Evolutionary conservation across 371 early-diverging fungal genomes (phyloP).

Genomic region (Fennellomyces sp.): DNA sequence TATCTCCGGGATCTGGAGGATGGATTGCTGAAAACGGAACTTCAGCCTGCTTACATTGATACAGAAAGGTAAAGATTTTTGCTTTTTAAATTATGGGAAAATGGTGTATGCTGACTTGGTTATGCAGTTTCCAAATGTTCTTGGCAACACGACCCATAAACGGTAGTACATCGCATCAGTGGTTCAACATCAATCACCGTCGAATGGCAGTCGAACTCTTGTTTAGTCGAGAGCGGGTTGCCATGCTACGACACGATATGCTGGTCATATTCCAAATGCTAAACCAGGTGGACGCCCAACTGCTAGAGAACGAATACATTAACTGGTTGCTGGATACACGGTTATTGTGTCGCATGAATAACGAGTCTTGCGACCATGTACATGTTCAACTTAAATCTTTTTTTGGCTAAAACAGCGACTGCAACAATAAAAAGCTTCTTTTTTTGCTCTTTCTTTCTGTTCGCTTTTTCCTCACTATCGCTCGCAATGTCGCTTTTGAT

Average conservation of each 20-base stretch:
- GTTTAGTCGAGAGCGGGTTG: slow-evolving; percentile 58
- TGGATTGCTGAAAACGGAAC: slow-evolving; percentile 27
- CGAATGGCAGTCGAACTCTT: slow-evolving; percentile 53
- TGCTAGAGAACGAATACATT: slow-evolving; percentile 59
- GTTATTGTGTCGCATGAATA: slow-evolving; percentile 33
- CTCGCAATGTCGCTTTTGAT: background rate
- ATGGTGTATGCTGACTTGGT: no score
- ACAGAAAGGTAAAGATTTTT: slow-evolving; percentile 28
- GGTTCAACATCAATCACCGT: slow-evolving; percentile 47
- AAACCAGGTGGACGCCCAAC: slow-evolving; percentile 56
- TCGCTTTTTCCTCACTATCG: no score
- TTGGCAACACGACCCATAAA: slow-evolving; percentile 8
- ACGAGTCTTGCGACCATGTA: slow-evolving; percentile 11
- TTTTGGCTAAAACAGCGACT: background rate
- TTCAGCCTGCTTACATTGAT: slow-evolving; percentile 25
- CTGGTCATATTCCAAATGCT: slow-evolving; percentile 58
- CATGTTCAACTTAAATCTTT: slow-evolving; percentile 6
- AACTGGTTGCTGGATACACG: slow-evolving; percentile 65
- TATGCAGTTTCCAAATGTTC: slow-evolving; percentile 18
- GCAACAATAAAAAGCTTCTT: no score
- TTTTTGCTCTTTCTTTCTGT: no score
- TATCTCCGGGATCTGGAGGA: slow-evolving; percentile 57
- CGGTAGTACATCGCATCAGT: slow-evolving; percentile 17
- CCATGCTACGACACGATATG: slow-evolving; percentile 59
- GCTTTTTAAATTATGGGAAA: no score